Evolutionary conservation across 1,139 yeast species (phyloP), one percentile per base, ranked within the genome.

Genomic region (Debaryomycetaceae sp.): DNA sequence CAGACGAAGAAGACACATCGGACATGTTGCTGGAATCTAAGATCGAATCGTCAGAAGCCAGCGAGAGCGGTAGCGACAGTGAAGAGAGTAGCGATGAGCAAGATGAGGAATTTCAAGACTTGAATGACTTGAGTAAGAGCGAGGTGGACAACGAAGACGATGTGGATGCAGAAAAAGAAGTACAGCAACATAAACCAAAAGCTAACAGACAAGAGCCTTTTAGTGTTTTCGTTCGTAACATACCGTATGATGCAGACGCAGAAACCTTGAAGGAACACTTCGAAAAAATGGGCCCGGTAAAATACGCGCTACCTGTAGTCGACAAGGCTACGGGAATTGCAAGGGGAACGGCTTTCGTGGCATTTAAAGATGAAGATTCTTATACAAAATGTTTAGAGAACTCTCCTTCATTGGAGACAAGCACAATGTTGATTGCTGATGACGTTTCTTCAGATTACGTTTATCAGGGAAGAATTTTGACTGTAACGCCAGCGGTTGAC

Each of bases 301-400:
- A 87, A 56, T 93, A 90, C 61, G 99, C 99, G 0, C 75, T 93
- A 42, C 97, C 98, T 0, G 99, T 95, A 8, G 75, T 85, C 53
- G 99, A 95, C 60, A 86, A 76, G 58, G 85, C 75, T 46, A 84
- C 96, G 2, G 96, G 95, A 5, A 72, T 88, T 48, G 90, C 99
- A 8, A 87, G 78, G 62, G 99, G 99, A 45, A 86, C 97, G 1
- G 99, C 97, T 0, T 93, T 93, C 62, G 96, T 93, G 38, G 96
- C 97, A 0, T 93, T 93, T 61, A 65, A 62, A 44, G 71, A 76
- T 33, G 81, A 80, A 49, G 81, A 75, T 5, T 80, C 87, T 3
- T 87, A 81, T 56, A 72, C 75, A 31, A 76, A 77, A 44, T 93
- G 98, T 67, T 65, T 91, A 37, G 75, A 75, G 5, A 76, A 81